These are phyloP conservation scores for Crithidia bombi DNA, from an alignment of 208 protist genomes.

Conservation along the genomic window DNA sequence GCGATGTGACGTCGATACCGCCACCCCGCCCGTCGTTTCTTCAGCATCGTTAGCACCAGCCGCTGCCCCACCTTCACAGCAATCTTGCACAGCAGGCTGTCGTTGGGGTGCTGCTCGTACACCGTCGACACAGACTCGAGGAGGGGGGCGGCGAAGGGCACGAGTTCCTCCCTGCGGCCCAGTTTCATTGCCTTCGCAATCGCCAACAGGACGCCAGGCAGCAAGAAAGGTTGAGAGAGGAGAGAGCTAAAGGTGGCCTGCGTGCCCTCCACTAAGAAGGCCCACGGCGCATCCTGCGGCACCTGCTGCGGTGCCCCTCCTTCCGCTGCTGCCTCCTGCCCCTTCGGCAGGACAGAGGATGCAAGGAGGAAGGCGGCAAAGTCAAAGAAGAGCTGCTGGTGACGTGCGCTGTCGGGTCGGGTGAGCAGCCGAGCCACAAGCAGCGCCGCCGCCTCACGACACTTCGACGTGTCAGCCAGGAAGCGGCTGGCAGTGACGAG, in stretches of 20 bases:
- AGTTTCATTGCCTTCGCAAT: conserved; percentile 93
- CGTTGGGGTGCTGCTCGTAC: conserved; percentile 33
- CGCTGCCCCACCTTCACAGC: conserved; percentile 93
- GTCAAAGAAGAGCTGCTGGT: conserved; percentile 70
- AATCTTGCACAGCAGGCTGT: conserved; percentile 85
- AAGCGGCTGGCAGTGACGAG: conserved; percentile 74
- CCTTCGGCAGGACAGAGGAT: neutral
- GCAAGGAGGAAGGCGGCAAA: conserved; percentile 51
- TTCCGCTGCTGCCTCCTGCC: neutral
- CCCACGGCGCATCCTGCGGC: conserved; percentile 17
- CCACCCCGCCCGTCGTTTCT: conserved; percentile 89
- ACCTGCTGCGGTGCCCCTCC: neutral
- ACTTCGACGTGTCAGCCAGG: conserved; percentile 88
- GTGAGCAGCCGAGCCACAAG: conserved; percentile 92
- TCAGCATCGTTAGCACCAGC: conserved; percentile 88
- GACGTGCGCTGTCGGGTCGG: conserved; percentile 78
- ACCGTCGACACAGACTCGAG: conserved; percentile 45
- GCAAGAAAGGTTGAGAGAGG: conserved; percentile 33
- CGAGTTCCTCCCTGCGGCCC: conserved; percentile 88
- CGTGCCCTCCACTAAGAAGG: conserved; percentile 31
- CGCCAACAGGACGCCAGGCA: conserved; percentile 85
- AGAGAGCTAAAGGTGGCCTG: conserved; percentile 26
- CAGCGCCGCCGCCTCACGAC: conserved; percentile 90
- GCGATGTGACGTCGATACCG: conserved; percentile 82
- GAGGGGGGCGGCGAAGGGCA: conserved; percentile 59